Evolutionary conservation across 2,329 filamentous ascomycete species (phyloP), one percentile per base, ranked within the genome.

Genomic region (Aciculosporium take): DNA sequence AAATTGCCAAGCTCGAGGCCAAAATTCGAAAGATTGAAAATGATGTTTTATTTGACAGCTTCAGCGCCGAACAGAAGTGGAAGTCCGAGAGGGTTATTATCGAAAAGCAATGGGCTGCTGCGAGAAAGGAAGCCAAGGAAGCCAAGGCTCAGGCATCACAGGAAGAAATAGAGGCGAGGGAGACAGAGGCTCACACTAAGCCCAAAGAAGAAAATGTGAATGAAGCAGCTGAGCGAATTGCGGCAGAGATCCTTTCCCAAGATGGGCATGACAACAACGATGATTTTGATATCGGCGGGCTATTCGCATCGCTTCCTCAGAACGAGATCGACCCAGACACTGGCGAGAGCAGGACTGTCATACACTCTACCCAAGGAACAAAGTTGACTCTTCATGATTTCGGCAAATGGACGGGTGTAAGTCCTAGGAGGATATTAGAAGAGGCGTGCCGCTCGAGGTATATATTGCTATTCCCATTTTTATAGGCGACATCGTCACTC

Each of bases 361-460:
- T 76, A 33, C 75, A 69, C 51, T 63, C 66, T 36, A 49, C 64
- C 41, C 59, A 73, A 48, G 71, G 75, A 2, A 56, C 64, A 5
- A 76, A 71, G 43, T 60, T 86, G 4, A 71, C 66, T 1, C 71
- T 94, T 37, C 71, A 84, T 33, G 82, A 95, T 52, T 95, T 96
- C 67, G 87, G 85, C 1, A 86, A 85, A 57, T 79, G 78, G 67
- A 74, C 74, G 12, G 88, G 89, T 7, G 62, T 94, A 24, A 83
- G 67, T 50, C 88, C 89, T 13, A 74, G 77, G 46, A 73, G 82
- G 48, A 71, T 84, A 23, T 63, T 96, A 10, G 87, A 95, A 57
- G 88, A 95, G 58, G 76, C 84, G n/a, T 93, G 88, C 57, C 80
- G 82, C 51, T 76, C 86, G 47, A 81, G 81, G 81, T 82, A 59